Evolutionary conservation across 2,329 filamentous ascomycete genomes (phyloP), one percentile per base, ranked within the genome.

Genomic region (Dothistroma pini): DNA sequence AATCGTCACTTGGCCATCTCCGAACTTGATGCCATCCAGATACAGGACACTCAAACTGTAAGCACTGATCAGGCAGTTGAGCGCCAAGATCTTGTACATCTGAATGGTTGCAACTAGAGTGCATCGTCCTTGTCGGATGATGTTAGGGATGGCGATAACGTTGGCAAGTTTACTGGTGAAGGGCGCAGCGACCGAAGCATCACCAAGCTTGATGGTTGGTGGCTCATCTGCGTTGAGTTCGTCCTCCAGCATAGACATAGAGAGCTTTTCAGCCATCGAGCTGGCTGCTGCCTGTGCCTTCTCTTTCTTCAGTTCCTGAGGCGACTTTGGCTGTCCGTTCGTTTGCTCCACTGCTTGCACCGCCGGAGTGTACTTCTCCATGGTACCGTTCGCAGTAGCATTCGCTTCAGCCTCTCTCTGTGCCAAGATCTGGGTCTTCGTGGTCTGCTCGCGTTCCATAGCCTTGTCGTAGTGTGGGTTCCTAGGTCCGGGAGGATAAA

Each of bases 111-210:
- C 95, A 58, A 99, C 95, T 21, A 99, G 86, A 8, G 95, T 99
- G 81, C 95, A 99, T 64, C 95, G 90, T 60, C 95, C 95, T 80
- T 99, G 95, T 61, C 95, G 90, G 72, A 99, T 95, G 71, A 99
- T 99, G 79, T 99, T 99, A 56, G 95, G 93, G 61, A 99, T 92
- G 41, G 95, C 95, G 70, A 99, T 86, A 61, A 99, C 95, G 72
- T 99, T 97, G 69, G 93, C 90, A 49, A 99, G 85, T 80, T 99
- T 99, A 75, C 91, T 96, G 0, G 95, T 99, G 76, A 99, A 99
- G 0, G 95, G 95, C 0, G 95, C 95, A 47, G 95, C 95, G 58
- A 97, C 93, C 0, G 95, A 99, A 7, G 95, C 95, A 76, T 99
- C 95, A 65, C 95, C 95, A 50, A 99, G 85, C 80, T 99, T 99